A percentile compares a stretch with the other conserved stretches of the same genome.
Conservation (phyloP, 805 yeast genomes). For the Teunomyces aglyptinius region DNA sequence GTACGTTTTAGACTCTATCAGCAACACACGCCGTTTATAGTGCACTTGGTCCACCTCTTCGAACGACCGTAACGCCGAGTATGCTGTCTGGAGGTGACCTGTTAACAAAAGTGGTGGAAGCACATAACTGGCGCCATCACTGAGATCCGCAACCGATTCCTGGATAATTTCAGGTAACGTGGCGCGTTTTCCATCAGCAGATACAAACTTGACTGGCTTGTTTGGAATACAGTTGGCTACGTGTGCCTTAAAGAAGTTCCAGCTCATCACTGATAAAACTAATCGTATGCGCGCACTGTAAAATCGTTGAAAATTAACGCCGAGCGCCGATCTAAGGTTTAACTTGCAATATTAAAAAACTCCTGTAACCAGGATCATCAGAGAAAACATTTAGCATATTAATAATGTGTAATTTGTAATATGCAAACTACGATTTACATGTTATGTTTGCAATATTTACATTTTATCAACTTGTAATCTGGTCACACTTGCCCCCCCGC, state of each 20-base stretch:
- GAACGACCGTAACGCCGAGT: conserved; percentile 44
- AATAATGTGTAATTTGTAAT: no score
- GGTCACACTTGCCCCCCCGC: not conserved
- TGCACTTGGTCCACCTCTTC: conserved; percentile 40
- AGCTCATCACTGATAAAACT: not conserved
- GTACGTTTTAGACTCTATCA: conserved; percentile 22
- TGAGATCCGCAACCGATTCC: conserved; percentile 39
- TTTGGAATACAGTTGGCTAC: conserved; percentile 24
- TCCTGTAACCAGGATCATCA: no score
- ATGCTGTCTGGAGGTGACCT: conserved; percentile 52
- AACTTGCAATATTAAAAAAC: no score
- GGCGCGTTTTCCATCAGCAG: conserved; percentile 6
- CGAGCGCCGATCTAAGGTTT: not conserved
- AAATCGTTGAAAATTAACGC: not conserved
- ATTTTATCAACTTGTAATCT: not conserved
- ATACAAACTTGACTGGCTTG: conserved; percentile 20
- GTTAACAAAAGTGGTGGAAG: conserved; percentile 47
- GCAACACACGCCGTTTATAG: conserved; percentile 45
- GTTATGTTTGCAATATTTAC: no score
- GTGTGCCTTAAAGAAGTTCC: conserved; percentile 18
- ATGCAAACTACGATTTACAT: not conserved
- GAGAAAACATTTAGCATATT: no score
- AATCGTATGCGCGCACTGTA: not conserved
- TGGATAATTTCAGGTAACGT: conserved; percentile 34
- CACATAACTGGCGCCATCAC: conserved; percentile 34